Evolutionary conservation across 1,284 basidiomycete species (phyloP).

Genomic region (Trichosporon sp.): DNA sequence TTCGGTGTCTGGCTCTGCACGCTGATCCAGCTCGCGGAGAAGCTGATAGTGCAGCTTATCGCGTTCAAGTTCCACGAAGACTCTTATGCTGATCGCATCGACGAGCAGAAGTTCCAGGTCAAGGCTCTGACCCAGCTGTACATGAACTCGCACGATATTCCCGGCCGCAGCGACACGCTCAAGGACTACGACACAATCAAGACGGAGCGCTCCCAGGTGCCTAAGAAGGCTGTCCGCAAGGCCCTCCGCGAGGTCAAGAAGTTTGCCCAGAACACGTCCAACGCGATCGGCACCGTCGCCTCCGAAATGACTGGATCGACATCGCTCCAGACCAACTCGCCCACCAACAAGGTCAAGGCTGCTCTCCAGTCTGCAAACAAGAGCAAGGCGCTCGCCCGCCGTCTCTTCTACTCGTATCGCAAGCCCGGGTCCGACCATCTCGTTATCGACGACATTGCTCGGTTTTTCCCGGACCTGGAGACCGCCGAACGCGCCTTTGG

Average conservation of each 20-base stretch:
- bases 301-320: constrained; percentile 63
- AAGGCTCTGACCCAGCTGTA: constrained; percentile 74
- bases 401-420: constrained; percentile 84
- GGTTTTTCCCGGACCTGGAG: constrained; percentile 70
- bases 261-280: constrained; percentile 78
- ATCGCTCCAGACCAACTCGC: constrained; percentile 84
- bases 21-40: constrained; percentile 75
- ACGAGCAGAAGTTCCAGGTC: constrained; percentile 79
- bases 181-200: constrained; percentile 56
- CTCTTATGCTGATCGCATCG: constrained; percentile 85
- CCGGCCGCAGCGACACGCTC: constrained; percentile 69
- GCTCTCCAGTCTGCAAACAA: constrained; percentile 80
- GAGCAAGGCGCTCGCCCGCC: constrained; percentile 76
- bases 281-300: constrained; percentile 71
- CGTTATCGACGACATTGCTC: constrained; percentile 70
- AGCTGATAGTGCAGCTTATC: constrained; percentile 84
- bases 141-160: constrained; percentile 71
- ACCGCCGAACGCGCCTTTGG: constrained; percentile 68
- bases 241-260: constrained; percentile 71
- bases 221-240: constrained; percentile 69
- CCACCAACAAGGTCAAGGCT: constrained; percentile 76
- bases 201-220: constrained; percentile 60
- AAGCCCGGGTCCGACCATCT: constrained; percentile 66
- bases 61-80: constrained; percentile 77
- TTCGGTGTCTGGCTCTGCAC: constrained; percentile 76